Base-by-base conservation (phyloP, 352 stramenopile species). In the Phytophthora brassicae region DNA sequence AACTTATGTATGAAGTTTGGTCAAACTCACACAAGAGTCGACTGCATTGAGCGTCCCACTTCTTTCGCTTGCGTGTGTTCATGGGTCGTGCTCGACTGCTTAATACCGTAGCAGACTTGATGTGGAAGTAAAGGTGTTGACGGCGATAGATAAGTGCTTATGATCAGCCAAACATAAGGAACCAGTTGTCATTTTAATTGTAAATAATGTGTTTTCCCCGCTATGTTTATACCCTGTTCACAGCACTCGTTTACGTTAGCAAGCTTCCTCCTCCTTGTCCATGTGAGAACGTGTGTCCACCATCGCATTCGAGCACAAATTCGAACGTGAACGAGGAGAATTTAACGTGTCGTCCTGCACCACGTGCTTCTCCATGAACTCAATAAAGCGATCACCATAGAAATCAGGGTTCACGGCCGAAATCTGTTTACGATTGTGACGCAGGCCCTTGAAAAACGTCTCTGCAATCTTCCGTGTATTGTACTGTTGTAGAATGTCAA, bases 401-500 rank as follows among this genome's bases (percentile, higher is more conserved):
- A 89, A 84, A n/a, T 85, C 73, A 13, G 91, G 83, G 33, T 90
- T 80, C 28, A 97, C 86, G 13, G 81, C 74, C 51, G 87, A 96
- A 46, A 97, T 97, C 66, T 97, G 77, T 50, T 89, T 92, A 31
- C 79, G 72, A 56, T 97, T 90, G 71, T 93, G 75, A 4, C 84
- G 74, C 9, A 97, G 60, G 17, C 83, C 81, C 55, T 97, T 97
- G 66, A 97, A 78, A 50, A 95, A 79, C 14, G 84, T 97, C 72
- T 98, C 92, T 6, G 80, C 85, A 45, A 92, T 86, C 79, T 98
- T 98, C 28, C 81, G 77, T 24, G 77, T 84, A 67, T 97, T 98
- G 75, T 97, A 98, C 64, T 97, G 86, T 75, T 98, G 92, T 45
- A 98, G 44, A 43, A 98, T 98, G 65, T 98, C 93, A 55, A 98